These are phyloP conservation scores for Aspergillus ellipticus DNA, from an alignment of 495 filamentous ascomycete species.

Conservation along the genomic window DNA sequence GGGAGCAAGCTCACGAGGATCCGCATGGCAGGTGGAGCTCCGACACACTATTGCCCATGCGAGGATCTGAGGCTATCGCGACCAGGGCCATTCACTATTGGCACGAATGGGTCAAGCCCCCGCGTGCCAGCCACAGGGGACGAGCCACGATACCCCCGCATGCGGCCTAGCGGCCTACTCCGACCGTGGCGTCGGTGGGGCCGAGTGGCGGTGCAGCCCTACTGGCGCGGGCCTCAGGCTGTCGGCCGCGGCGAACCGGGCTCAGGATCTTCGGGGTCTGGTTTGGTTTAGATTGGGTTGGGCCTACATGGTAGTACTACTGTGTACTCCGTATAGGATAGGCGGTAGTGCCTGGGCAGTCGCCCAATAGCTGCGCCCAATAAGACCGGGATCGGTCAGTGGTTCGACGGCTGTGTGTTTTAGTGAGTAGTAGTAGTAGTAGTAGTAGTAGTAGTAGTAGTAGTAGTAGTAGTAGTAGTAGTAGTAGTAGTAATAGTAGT, in stretches of 20 bases:
- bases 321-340: too few relatives aligned
- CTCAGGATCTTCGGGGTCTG: too few relatives aligned
- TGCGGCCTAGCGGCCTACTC: conserved; percentile 14
- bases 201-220: conserved; percentile 20
- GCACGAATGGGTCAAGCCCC: conserved; percentile 24
- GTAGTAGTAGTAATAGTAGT: conserved; percentile 5
- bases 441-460: conserved; percentile 7
- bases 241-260: not conserved
- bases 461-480: conserved; percentile 9
- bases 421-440: conserved; percentile 4
- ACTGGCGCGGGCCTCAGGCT: conserved; percentile 1
- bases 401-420: too few relatives aligned
- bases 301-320: too few relatives aligned
- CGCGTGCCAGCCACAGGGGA: conserved; percentile 18
- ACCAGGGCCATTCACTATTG: conserved; percentile 6
- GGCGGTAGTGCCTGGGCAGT: too few relatives aligned
- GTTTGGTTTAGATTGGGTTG: too few relatives aligned
- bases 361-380: not conserved
- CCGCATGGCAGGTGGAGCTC: conserved; percentile 16
- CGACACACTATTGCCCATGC: conserved; percentile 8
- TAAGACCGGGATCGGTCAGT: not conserved
- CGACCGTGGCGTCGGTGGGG: conserved; percentile 5
- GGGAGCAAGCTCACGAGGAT: conserved; percentile 14
- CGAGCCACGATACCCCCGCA: conserved; percentile 10
- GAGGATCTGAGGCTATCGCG: conserved; percentile 17